These are phyloP conservation scores for Amanita fuliginea DNA, from an alignment of 768 basidiomycete genomes.

Conservation along the genomic window DNA sequence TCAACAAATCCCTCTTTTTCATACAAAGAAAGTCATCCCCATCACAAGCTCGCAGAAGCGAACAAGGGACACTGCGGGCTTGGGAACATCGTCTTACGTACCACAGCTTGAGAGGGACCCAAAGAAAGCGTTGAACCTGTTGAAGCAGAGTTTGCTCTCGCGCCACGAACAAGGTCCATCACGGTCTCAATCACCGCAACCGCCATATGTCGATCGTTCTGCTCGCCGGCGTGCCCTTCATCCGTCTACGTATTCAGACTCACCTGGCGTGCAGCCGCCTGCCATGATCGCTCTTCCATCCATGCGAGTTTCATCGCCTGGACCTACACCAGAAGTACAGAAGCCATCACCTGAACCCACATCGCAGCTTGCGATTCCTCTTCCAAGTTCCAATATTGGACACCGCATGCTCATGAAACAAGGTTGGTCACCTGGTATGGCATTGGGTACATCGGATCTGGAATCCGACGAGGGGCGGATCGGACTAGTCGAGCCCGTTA, in stretches of 20 bases:
- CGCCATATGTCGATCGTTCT: constrained; percentile 55
- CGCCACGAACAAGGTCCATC: constrained; percentile 24
- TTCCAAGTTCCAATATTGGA: constrained; percentile 53
- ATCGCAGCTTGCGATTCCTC: constrained; percentile 34
- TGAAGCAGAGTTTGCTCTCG: constrained; percentile 55
- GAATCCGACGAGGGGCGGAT: constrained; percentile 21
- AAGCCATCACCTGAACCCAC: constrained; percentile 11
- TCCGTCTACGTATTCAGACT: constrained; percentile 38
- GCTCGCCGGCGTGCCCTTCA: constrained; percentile 56
- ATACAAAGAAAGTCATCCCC: constrained; percentile 15
- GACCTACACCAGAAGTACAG: constrained; percentile 11
- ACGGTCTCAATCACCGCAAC: constrained; percentile 11
- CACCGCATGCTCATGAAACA: constrained; percentile 59
- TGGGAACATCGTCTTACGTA: constrained; percentile 15
- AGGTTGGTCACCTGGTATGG: constrained; percentile 65
- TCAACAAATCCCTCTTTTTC: constrained; percentile 56
- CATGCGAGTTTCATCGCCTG: constrained; percentile 7
- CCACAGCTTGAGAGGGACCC: constrained; percentile 30
- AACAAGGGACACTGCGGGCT: constrained; percentile 15
- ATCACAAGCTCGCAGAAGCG: constrained; percentile 16
- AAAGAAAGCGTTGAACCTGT: constrained; percentile 52
- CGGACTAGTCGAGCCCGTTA: constrained; percentile 47
- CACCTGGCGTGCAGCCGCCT: constrained; percentile 33
- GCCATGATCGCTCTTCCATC: constrained; percentile 5
- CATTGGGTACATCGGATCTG: constrained; percentile 27